Conservation (phyloP, 2,329 filamentous ascomycete species). For the Fusarium pseudocircinatum region DNA sequence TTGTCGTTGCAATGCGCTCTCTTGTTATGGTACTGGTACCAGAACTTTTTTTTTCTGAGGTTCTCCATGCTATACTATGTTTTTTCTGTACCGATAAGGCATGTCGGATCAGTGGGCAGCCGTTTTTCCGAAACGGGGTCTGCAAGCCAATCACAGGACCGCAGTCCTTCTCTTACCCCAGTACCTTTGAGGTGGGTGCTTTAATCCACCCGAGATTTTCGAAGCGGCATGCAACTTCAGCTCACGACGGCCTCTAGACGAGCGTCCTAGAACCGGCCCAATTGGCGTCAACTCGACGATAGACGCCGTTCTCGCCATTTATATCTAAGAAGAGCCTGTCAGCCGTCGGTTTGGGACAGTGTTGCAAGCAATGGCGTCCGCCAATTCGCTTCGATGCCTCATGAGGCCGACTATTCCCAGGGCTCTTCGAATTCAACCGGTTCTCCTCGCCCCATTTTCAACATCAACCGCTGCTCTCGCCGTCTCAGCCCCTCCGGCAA, state of each 20-base stretch:
- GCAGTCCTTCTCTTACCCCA: background rate
- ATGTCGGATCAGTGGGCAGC: conserved; percentile 41
- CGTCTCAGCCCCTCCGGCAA: conserved; percentile 42
- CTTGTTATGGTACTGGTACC: conserved; percentile 15
- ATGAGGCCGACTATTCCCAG: conserved; percentile 48
- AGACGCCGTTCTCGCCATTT: conserved; percentile 3
- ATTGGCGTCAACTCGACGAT: conserved; percentile 45
- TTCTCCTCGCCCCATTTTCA: conserved; percentile 54
- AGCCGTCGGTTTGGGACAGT: background rate
- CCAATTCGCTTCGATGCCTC: conserved; percentile 56
- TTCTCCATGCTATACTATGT: background rate
- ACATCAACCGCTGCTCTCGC: conserved; percentile 45
- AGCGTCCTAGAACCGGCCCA: conserved; percentile 40
- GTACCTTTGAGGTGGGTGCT: conserved; percentile 35
- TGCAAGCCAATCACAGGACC: conserved; percentile 31
- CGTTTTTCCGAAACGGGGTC: conserved; percentile 36
- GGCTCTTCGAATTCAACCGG: conserved; percentile 47
- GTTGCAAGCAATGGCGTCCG: conserved; percentile 49
- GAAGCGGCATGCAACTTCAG: conserved; percentile 39
- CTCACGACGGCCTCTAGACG: conserved; percentile 37
- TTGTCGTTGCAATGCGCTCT: conserved; percentile 9
- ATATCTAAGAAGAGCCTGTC: conserved; percentile 10
- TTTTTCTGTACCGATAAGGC: conserved; percentile 44
- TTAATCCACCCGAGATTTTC: conserved; percentile 45
- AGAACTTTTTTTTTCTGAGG: conserved; percentile 40